A percentile compares a stretch with the other conserved stretches of the same genome.
These are phyloP conservation scores for Penicillium brasilianum DNA, from an alignment of 2,329 filamentous ascomycete species.

Conservation along the genomic window DNA sequence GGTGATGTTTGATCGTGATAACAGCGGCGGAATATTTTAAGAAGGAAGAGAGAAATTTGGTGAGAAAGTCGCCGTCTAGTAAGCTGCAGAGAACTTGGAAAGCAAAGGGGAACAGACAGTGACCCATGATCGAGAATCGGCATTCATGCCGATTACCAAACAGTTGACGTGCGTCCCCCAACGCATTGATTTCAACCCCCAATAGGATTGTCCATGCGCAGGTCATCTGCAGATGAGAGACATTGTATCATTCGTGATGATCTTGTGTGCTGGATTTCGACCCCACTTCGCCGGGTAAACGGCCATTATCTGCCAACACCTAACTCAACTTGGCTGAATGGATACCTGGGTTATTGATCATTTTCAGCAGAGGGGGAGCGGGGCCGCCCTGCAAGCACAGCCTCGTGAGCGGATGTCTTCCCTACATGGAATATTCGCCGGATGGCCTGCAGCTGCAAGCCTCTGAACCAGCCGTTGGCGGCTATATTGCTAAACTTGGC, in stretches of 20 bases:
- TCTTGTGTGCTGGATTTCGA: neutral
- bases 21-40: neutral
- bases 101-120: neutral
- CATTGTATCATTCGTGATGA: neutral
- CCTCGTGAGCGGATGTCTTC: neutral
- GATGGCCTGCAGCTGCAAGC: neutral
- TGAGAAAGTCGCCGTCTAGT: neutral
- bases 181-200: neutral
- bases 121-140: neutral
- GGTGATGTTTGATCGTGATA: neutral
- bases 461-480: neutral
- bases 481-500: too few relatives aligned
- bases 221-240: neutral
- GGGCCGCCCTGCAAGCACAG: neutral
- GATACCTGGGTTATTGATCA: neutral
- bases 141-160: too few relatives aligned
- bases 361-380: neutral
- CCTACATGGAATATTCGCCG: neutral
- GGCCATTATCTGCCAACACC: neutral
- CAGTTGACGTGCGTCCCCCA: neutral
- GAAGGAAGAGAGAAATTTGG: neutral
- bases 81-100: neutral
- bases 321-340: neutral
- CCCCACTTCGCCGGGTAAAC: constrained; percentile 1
- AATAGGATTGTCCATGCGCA: neutral